phyloP scores from a whole-genome alignment of 2,329 filamentous ascomycete genomes.

The Claviceps purpurea region DNA sequence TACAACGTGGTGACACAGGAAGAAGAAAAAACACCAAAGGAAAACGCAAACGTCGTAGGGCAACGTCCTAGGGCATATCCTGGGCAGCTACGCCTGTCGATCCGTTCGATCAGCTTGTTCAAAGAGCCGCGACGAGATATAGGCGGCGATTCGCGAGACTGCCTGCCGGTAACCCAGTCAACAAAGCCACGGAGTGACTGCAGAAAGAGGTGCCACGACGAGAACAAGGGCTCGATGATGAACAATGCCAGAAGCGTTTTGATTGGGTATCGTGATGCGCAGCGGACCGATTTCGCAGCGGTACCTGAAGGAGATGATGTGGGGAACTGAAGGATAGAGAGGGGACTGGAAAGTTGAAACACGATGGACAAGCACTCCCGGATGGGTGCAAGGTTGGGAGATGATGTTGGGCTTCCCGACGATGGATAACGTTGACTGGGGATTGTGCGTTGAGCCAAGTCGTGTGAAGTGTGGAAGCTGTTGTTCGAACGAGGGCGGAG shows the following conservation, averaged over 20 bases:
- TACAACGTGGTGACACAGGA: neutral
- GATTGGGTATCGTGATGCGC: constrained; percentile 2
- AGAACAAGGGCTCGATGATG: neutral
- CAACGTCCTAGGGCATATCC: constrained; percentile 9
- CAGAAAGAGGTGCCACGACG: neutral
- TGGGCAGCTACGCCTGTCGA: neutral
- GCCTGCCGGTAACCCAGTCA: neutral
- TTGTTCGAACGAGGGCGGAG: constrained; percentile 4
- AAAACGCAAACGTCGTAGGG: neutral
- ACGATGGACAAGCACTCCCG: neutral
- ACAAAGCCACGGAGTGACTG: neutral
- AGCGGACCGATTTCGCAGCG: neutral
- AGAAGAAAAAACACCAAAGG: neutral
- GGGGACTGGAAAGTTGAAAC: neutral
- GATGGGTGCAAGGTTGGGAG: neutral
- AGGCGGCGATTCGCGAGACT: neutral
- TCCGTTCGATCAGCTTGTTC: neutral
- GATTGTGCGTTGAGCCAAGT: constrained; percentile 1
- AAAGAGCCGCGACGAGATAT: neutral
- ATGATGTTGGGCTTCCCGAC: neutral
- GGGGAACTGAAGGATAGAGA: neutral
- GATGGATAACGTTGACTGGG: constrained; percentile 1
- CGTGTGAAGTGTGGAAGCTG: constrained; percentile 2
- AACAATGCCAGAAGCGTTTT: neutral
- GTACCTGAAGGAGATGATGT: neutral